A percentile compares a stretch with the other conserved stretches of the same genome.
These are phyloP conservation scores for Fusarium dimerum DNA, from an alignment of 2,329 filamentous ascomycete genomes.

Conservation along the genomic window DNA sequence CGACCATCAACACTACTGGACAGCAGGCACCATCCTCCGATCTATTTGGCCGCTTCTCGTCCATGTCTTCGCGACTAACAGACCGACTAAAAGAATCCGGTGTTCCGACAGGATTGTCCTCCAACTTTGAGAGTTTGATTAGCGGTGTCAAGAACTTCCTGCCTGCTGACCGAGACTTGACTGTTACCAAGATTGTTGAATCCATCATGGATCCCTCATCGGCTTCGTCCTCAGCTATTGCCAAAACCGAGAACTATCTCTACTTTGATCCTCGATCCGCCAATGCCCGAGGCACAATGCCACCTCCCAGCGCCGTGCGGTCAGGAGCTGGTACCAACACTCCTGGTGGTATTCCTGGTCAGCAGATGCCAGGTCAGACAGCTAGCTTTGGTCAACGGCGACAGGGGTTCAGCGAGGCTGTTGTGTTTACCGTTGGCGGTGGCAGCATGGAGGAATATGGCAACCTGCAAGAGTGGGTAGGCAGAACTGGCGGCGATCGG, in stretches of 20 bases:
- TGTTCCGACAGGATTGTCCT: slow-evolving; percentile 66
- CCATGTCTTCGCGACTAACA: slow-evolving; percentile 86
- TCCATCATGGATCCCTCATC: slow-evolving; percentile 95
- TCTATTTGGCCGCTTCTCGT: slow-evolving; percentile 90
- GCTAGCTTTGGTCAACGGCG: slow-evolving; percentile 89
- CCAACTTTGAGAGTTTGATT: slow-evolving; percentile 91
- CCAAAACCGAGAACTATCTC: slow-evolving; percentile 93
- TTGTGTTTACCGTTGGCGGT: slow-evolving; percentile 93
- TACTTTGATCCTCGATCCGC: slow-evolving; percentile 96
- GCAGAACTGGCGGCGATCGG: slow-evolving; percentile 67
- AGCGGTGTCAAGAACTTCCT: slow-evolving; percentile 97
- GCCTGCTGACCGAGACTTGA: slow-evolving; percentile 93
- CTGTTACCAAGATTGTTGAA: slow-evolving; percentile 96
- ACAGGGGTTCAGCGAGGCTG: slow-evolving; percentile 85
- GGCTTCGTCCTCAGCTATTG: slow-evolving; percentile 87
- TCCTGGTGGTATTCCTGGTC: slow-evolving; percentile 53
- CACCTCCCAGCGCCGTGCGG: slow-evolving; percentile 68
- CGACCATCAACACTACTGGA: slow-evolving; percentile 76
- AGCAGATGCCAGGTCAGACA: slow-evolving; percentile 60
- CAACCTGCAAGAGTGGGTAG: slow-evolving; percentile 95
- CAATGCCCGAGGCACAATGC: slow-evolving; percentile 89
- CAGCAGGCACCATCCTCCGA: slow-evolving; percentile 67
- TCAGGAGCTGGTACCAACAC: slow-evolving; percentile 42
- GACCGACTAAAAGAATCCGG: slow-evolving; percentile 90
- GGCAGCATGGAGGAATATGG: slow-evolving; percentile 99